Evolutionary conservation across 345 rosid genomes (phyloP), one percentile per base, ranked within the genome.

Genomic region (Lumnitzera littorea): DNA sequence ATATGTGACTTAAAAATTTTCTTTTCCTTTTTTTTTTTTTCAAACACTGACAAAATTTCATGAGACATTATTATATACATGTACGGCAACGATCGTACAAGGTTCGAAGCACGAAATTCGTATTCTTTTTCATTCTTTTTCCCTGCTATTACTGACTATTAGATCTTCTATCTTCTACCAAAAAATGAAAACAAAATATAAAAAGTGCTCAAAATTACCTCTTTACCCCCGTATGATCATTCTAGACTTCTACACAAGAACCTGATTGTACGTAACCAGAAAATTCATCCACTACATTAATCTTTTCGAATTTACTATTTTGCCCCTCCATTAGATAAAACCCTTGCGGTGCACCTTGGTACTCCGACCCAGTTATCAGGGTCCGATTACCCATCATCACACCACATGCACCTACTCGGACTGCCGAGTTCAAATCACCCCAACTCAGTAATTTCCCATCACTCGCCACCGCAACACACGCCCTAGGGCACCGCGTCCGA

Each of bases 231-330:
- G 31, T 4, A 15, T 8, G 17, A 46, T 43, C 13, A 50, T 11
- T 15, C 70, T 56, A 86, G 23, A 83, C 67, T 73, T 86, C 87
- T 3, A 73, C 74, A 48, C 64, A 79, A 76, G 90, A 87, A 10
- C 91, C 82, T 5, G 88, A 80, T 25, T 77, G 91, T 17, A 82
- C 81, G 51, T 77, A 72, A 17, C 91, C 85, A 25, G 73, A 24
- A 47, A 79, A 87, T 50, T 72, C 83, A 12, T 61, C 70, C 0
- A 77, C 68, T 41, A 72, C 82, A 25, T 51, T 23, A 0, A 84
- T 50, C 58, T 62, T 77, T 24, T 61, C 72, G 66, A 73, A 64
- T 67, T 84, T 75, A 15, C 77, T 68, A 46, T 61, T 72, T 56
- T 65, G 73, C 62, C 72, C 72, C 15, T 69, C 71, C 61, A 57